phyloP scores from a whole-genome alignment of 306 rosid species.

The Quercus alba region DNA sequence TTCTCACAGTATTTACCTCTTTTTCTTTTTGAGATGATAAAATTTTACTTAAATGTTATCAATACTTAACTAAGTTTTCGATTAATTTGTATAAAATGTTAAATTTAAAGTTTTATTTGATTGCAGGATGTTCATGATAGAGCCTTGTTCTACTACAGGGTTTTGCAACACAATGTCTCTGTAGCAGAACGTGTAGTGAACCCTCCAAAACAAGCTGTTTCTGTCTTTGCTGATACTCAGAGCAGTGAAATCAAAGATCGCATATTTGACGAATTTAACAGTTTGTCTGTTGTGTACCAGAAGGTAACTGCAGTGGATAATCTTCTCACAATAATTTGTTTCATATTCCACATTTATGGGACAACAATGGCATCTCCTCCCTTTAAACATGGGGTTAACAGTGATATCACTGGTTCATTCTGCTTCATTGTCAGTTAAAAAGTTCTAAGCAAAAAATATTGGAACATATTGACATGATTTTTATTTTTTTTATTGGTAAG shows the following conservation, averaged over 20 bases:
- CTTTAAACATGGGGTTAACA: background rate
- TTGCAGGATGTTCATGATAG: slow-evolving; percentile 98
- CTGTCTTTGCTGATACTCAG: slow-evolving; percentile 99
- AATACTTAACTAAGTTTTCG: background rate
- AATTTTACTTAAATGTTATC: background rate
- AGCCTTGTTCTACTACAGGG: slow-evolving; percentile 97
- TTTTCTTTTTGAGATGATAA: background rate
- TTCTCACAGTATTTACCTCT: background rate
- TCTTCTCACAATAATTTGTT: too few relatives aligned
- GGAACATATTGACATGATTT: background rate
- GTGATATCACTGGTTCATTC: background rate
- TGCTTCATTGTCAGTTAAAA: background rate
- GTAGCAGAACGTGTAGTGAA: slow-evolving; percentile 88
- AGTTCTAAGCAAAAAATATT: background rate
- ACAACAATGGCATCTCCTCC: background rate
- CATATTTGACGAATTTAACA: slow-evolving; percentile 95
- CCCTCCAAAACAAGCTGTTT: slow-evolving; percentile 99
- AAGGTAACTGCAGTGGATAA: slow-evolving; percentile 45
- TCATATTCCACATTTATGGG: too few relatives aligned
- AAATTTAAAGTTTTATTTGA: slow-evolving; percentile 30
- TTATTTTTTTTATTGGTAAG: too few relatives aligned
- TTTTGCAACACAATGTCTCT: slow-evolving; percentile 67
- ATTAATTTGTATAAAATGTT: slow-evolving; percentile 24
- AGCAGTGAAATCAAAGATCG: slow-evolving; percentile 99
- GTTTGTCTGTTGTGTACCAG: slow-evolving; percentile 90